These are phyloP conservation scores for Cladophialophora chaetospira DNA, from an alignment of 2,329 filamentous ascomycete species.

Conservation along the genomic window DNA sequence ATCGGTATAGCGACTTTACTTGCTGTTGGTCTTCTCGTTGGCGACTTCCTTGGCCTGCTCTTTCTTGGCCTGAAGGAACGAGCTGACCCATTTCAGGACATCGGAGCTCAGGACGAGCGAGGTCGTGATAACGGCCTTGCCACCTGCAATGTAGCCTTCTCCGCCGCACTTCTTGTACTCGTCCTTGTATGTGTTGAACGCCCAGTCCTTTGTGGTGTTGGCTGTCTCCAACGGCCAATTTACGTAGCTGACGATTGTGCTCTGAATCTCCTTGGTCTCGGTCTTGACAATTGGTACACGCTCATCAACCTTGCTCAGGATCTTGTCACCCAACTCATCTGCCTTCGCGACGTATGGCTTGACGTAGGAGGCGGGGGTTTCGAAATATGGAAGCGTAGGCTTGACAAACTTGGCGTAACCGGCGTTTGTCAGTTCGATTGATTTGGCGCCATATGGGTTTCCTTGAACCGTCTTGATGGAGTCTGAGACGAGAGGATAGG, in stretches of 20 bases:
- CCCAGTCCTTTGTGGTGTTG: conserved; percentile 55
- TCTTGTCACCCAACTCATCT: conserved; percentile 73
- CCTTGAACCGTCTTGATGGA: conserved; percentile 75
- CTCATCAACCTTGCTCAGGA: conserved; percentile 69
- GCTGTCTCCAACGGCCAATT: conserved; percentile 65
- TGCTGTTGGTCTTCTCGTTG: conserved; percentile 27
- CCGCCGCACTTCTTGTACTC: conserved; percentile 53
- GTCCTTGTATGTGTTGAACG: conserved; percentile 45
- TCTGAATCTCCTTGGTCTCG: conserved; percentile 69
- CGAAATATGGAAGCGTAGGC: conserved; percentile 75
- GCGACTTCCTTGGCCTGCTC: conserved; percentile 57
- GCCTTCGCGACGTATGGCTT: conserved; percentile 82
- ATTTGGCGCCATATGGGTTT: conserved; percentile 81
- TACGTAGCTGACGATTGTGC: conserved; percentile 62
- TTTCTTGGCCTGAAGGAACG: conserved; percentile 64
- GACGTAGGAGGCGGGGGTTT: conserved; percentile 77
- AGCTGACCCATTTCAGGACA: conserved; percentile 62
- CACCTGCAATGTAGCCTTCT: conserved; percentile 64
- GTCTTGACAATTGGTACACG: conserved; percentile 74
- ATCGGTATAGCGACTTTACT: conserved; percentile 3
- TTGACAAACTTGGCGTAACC: conserved; percentile 76
- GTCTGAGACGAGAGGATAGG: conserved; percentile 82
- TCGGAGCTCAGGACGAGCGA: conserved; percentile 68
- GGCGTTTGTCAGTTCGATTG: conserved; percentile 71
- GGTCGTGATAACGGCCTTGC: conserved; percentile 71